Evolutionary conservation across 305 asterid species (phyloP).

Genomic region (Fraxinus sp.): DNA sequence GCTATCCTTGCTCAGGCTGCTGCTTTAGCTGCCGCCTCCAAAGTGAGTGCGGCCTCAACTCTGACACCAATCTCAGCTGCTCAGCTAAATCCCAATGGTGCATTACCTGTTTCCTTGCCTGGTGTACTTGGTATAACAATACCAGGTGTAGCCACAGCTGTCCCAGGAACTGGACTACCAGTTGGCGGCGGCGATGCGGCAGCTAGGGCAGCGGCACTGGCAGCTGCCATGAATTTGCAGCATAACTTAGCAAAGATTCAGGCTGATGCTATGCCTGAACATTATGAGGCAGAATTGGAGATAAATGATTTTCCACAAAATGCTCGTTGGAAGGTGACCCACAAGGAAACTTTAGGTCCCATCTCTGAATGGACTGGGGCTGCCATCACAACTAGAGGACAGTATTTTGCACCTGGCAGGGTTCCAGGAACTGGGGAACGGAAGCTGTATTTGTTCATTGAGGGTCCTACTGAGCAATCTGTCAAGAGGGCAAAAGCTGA

Average conservation of each 20-base stretch:
- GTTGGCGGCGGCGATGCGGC: slow-evolving; percentile 56
- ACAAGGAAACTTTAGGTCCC: slow-evolving; percentile 93
- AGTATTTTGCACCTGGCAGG: slow-evolving; percentile 73
- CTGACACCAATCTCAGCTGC: slow-evolving; percentile 38
- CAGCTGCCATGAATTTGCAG: slow-evolving; percentile 84
- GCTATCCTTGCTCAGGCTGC: slow-evolving; percentile 67
- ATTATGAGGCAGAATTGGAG: slow-evolving; percentile 87
- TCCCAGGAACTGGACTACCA: slow-evolving; percentile 47
- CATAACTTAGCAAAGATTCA: slow-evolving; percentile 88
- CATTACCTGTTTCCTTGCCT: slow-evolving; percentile 55
- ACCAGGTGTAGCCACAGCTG: slow-evolving; percentile 42
- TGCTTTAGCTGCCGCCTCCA: slow-evolving; percentile 67
- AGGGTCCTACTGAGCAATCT: slow-evolving; percentile 87
- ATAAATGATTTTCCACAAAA: slow-evolving; percentile 94
- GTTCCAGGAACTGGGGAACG: slow-evolving; percentile 69
- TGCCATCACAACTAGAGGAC: slow-evolving; percentile 93
- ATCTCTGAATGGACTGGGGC: slow-evolving; percentile 98
- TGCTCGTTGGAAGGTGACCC: slow-evolving; percentile 99
- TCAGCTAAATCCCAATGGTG: slow-evolving; percentile 46
- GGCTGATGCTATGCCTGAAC: slow-evolving; percentile 84
- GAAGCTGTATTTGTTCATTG: slow-evolving; percentile 89
- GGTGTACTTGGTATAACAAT: slow-evolving; percentile 46
- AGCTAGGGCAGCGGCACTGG: slow-evolving; percentile 75
- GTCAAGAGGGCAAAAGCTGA: slow-evolving; percentile 92
- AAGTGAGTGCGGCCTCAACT: slow-evolving; percentile 36